phyloP scores from a whole-genome alignment of 805 yeast species.

The Soucietia sequanensis region DNA sequence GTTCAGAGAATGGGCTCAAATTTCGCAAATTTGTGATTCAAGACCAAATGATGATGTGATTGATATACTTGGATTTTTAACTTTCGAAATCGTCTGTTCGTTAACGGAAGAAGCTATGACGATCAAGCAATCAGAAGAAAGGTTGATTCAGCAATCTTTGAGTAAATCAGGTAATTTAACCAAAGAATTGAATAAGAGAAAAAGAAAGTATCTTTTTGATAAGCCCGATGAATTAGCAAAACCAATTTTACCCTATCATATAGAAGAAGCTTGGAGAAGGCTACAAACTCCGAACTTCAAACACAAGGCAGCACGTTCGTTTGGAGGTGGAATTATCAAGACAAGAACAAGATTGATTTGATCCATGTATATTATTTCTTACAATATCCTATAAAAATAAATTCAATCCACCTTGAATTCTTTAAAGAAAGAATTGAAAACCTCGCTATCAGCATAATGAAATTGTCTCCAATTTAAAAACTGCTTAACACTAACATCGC shows the following conservation, averaged over 20 bases:
- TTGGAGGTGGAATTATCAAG: constrained; percentile 64
- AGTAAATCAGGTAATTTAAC: constrained; percentile 24
- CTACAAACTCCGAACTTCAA: constrained; percentile 58
- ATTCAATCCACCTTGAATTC: too few species aligned
- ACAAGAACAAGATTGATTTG: constrained; percentile 52
- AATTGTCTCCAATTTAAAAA: constrained; percentile 37
- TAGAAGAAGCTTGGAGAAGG: constrained; percentile 86
- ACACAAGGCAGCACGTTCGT: constrained; percentile 65
- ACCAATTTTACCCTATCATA: constrained; percentile 77
- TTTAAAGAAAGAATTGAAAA: constrained; percentile 11
- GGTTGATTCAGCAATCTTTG: constrained; percentile 37
- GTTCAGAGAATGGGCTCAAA: constrained; percentile 95
- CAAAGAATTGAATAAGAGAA: constrained; percentile 28
- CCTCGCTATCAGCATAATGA: constrained; percentile 15
- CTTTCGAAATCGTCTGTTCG: constrained; percentile 95
- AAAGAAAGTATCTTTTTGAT: constrained; percentile 67
- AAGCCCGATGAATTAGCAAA: constrained; percentile 82
- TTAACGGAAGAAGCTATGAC: constrained; percentile 88
- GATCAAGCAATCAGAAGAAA: constrained; percentile 69
- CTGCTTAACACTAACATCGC: constrained; percentile 20
- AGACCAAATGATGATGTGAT: constrained; percentile 95
- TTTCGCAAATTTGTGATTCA: constrained; percentile 77
- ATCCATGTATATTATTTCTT: too few species aligned
- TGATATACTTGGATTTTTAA: constrained; percentile 90
- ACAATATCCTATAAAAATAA: too few species aligned